A percentile compares a stretch with the other conserved stretches of the same genome.
These are phyloP conservation scores for Coemansia sp. DNA, from an alignment of 192 early-diverging fungal genomes.

Conservation along the genomic window DNA sequence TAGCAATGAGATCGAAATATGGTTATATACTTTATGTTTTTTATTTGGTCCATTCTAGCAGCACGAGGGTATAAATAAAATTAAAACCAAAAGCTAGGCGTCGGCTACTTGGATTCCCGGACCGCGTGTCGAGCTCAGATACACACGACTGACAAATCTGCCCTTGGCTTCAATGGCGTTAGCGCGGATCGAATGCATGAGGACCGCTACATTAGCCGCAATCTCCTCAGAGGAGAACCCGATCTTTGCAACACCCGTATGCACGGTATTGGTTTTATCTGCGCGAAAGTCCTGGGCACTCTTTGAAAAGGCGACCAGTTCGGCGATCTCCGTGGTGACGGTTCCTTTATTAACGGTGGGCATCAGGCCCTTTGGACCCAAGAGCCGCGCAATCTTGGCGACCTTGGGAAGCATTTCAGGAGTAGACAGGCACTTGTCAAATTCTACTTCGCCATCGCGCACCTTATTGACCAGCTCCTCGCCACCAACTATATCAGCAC, in stretches of 20 bases:
- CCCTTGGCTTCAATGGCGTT: constrained; percentile 50
- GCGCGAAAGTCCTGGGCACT: constrained; percentile 75
- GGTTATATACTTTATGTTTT: no score
- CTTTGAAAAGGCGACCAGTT: constrained; percentile 62
- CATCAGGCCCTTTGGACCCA: constrained; percentile 97
- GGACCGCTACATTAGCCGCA: constrained; percentile 56
- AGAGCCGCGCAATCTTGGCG: constrained; percentile 79
- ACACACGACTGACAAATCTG: constrained; percentile 63
- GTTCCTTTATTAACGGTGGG: constrained; percentile 85
- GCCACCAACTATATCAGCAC: constrained; percentile 83
- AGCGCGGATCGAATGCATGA: constrained; percentile 62
- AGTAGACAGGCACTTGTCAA: constrained; percentile 86
- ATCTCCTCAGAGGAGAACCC: constrained; percentile 42
- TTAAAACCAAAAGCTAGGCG: constrained; percentile 19
- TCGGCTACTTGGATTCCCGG: constrained; percentile 64
- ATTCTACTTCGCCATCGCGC: constrained; percentile 62
- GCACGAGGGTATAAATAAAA: no score
- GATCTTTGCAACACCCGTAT: constrained; percentile 56
- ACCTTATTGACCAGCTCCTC: constrained; percentile 79
- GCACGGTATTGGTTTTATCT: constrained; percentile 72
- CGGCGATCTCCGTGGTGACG: constrained; percentile 74
- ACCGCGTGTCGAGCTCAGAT: constrained; percentile 68
- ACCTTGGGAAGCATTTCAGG: constrained; percentile 87
- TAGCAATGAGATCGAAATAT: background rate
- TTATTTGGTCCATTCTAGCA: no score